A percentile compares a stretch with the other conserved stretches of the same genome.
phyloP scores from a whole-genome alignment of 768 basidiomycete genomes.

The Mycena rebaudengoi region DNA sequence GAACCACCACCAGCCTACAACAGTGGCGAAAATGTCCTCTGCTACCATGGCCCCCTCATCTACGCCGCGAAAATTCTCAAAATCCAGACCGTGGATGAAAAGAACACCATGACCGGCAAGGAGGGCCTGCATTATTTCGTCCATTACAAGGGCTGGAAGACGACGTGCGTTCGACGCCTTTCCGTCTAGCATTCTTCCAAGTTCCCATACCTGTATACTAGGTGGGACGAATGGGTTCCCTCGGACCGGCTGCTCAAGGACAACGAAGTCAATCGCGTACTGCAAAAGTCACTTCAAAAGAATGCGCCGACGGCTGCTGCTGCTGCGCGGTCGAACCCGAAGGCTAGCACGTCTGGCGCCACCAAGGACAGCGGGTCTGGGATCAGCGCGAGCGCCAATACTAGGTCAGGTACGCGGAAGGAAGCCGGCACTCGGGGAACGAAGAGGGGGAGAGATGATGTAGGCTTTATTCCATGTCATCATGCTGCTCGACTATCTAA shows the following conservation, averaged over 20 bases:
- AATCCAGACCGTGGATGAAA: slow-evolving; percentile 60
- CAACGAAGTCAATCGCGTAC: slow-evolving; percentile 79
- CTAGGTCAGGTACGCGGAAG: too few species aligned
- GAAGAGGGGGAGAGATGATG: slow-evolving; percentile 83
- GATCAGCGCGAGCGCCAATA: too few species aligned
- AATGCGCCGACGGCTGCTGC: slow-evolving; percentile 35
- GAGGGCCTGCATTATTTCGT: slow-evolving; percentile 91
- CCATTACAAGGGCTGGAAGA: slow-evolving; percentile 99
- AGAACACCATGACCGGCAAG: slow-evolving; percentile 63
- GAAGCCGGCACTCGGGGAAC: too few species aligned
- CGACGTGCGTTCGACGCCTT: slow-evolving; percentile 88
- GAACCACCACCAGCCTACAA: slow-evolving; percentile 50
- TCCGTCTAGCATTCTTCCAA: not conserved
- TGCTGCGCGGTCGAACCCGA: slow-evolving; percentile 18
- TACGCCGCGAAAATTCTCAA: slow-evolving; percentile 95
- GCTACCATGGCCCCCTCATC: slow-evolving; percentile 94
- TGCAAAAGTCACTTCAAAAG: slow-evolving; percentile 74
- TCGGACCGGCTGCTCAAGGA: slow-evolving; percentile 81
- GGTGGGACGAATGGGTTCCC: slow-evolving; percentile 99
- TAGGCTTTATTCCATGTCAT: slow-evolving; percentile 39
- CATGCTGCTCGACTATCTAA: not conserved
- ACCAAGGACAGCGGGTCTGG: slow-evolving; percentile 30
- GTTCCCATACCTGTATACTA: slow-evolving; percentile 37
- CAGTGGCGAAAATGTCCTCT: slow-evolving; percentile 83
- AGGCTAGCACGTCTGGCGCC: slow-evolving; percentile 39